phyloP scores from a whole-genome alignment of 2,329 filamentous ascomycete genomes.

The Xylariaceae sp. region DNA sequence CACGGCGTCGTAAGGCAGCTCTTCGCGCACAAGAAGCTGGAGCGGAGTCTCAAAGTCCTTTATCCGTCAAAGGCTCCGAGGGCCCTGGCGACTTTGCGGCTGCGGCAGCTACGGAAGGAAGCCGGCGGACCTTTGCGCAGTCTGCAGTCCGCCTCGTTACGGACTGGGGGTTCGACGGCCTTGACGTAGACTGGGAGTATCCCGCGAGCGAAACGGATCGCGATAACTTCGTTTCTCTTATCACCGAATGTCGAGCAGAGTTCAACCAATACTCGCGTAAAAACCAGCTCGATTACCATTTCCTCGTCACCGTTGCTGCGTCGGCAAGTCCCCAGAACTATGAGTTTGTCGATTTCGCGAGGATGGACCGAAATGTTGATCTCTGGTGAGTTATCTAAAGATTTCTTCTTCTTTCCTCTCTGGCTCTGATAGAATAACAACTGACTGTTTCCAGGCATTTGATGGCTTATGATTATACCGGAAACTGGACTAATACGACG shows the following conservation, averaged over 20 bases:
- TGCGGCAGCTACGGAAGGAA: slow-evolving; percentile 57
- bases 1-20: slow-evolving; percentile 78
- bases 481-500: slow-evolving; percentile 59
- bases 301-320: slow-evolving; percentile 48
- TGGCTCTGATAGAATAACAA: background rate
- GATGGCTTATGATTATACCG: slow-evolving; percentile 70
- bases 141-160: slow-evolving; percentile 66
- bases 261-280: slow-evolving; percentile 27
- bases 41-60: slow-evolving; percentile 73
- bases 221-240: slow-evolving; percentile 38
- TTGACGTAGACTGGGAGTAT: slow-evolving; percentile 58
- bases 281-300: slow-evolving; percentile 38
- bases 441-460: slow-evolving; percentile 35
- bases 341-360: slow-evolving; percentile 44
- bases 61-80: slow-evolving; percentile 79
- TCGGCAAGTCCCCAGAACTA: slow-evolving; percentile 48
- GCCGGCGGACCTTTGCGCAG: slow-evolving; percentile 62
- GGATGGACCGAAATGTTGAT: slow-evolving; percentile 56
- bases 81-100: slow-evolving; percentile 67
- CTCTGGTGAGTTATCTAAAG: slow-evolving; percentile 49
- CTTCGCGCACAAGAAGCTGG: slow-evolving; percentile 68
- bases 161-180: slow-evolving; percentile 59
- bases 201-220: slow-evolving; percentile 39
- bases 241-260: slow-evolving; percentile 39
- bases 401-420: background rate